Conservation (phyloP, 2,329 filamentous ascomycete genomes). For the Trichoderma koningii region DNA sequence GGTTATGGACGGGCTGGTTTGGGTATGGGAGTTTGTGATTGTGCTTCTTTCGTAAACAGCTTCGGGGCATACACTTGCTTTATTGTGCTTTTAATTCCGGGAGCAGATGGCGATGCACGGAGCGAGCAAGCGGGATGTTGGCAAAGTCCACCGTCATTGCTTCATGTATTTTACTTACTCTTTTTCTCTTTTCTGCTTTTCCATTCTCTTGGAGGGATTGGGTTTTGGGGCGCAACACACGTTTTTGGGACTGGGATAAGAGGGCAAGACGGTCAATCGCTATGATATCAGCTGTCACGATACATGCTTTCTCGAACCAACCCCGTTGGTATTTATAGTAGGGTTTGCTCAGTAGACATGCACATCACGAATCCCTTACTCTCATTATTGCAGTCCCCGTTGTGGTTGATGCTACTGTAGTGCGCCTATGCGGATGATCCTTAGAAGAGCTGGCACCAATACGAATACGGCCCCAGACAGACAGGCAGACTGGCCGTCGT, state of each 20-base stretch:
- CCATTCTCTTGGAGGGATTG: background rate
- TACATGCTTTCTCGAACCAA: background rate
- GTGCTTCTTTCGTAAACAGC: conserved; percentile 33
- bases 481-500: too few species aligned
- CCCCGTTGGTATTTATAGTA: background rate
- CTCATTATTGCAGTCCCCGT: background rate
- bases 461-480: conserved; percentile 14
- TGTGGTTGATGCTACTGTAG: background rate
- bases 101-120: background rate
- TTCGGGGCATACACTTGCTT: conserved; percentile 6
- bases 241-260: background rate
- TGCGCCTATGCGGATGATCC: background rate
- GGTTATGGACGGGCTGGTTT: conserved; percentile 34
- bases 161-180: background rate
- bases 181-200: background rate
- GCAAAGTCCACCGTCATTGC: conserved; percentile 4
- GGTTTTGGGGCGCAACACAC: background rate
- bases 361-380: background rate
- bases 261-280: conserved; percentile 1
- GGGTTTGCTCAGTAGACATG: background rate
- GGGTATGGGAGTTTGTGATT: conserved; percentile 36
- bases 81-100: background rate
- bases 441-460: background rate
- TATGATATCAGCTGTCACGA: conserved; percentile 8
- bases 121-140: conserved; percentile 20